Evolutionary conservation across 345 rosid genomes (phyloP).

Genomic region (Citrus sp.): DNA sequence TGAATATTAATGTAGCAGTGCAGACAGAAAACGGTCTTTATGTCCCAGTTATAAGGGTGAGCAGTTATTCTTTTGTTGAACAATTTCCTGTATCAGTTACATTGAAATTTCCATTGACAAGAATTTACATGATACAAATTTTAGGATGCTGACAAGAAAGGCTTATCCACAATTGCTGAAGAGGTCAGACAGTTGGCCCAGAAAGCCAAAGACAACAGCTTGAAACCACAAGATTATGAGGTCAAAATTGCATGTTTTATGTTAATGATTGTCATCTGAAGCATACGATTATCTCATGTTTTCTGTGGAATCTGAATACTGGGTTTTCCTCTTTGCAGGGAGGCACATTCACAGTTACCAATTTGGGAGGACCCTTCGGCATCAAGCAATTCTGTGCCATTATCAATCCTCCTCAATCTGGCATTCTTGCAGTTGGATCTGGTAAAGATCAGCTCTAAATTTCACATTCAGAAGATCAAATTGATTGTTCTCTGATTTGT

Average conservation of each 20-base stretch:
- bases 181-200: constrained; percentile 88
- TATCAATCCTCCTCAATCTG: constrained; percentile 93
- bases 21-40: constrained; percentile 96
- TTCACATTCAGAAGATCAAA: neutral
- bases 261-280: neutral
- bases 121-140: constrained; percentile 13
- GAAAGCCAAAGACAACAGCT: constrained; percentile 82
- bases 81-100: neutral
- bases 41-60: constrained; percentile 91
- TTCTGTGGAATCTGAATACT: neutral
- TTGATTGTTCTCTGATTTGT: neutral
- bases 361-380: constrained; percentile 98
- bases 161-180: constrained; percentile 69
- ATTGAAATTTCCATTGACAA: neutral
- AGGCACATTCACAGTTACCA: constrained; percentile 93
- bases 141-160: constrained; percentile 96
- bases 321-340: constrained; percentile 48
- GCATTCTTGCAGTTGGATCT: constrained; percentile 90
- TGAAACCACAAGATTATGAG: constrained; percentile 97
- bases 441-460: constrained; percentile 39
- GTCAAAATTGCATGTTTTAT: constrained; percentile 26
- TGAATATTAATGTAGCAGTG: constrained; percentile 89
- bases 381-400: constrained; percentile 93
- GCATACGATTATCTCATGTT: neutral
- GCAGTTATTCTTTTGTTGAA: constrained; percentile 7